Evolutionary conservation across 192 early-diverging fungal genomes (phyloP), one percentile per base, ranked within the genome.

Genomic region (Fimicolochytrium jonesii): DNA sequence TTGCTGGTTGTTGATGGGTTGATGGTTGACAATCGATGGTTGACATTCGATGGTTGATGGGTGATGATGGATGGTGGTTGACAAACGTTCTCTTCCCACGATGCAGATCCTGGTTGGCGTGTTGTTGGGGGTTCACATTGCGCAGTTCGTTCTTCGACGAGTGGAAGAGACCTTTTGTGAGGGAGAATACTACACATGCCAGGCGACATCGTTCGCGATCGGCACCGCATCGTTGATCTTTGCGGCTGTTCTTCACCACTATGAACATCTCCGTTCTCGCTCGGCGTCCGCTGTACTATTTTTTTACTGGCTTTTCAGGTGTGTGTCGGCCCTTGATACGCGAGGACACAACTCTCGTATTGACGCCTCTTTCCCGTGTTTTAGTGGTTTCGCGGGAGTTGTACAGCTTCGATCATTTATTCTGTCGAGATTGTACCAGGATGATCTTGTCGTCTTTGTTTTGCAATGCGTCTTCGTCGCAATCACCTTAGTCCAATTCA

Each of bases 221-320:
- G 42, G 39, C 29, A 44, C 39, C 44, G 37, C 44, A 34, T 20
- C 68, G 1, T 64, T 62, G 29, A 23, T 60, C 10, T 50, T 76
- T 22, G 83, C 80, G 3, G 33, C 68, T 20, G 71, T 55, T 3
- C 50, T 84, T 45, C 74, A 77, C 13, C 56, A 76, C 35, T 35
- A 70, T 15, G 79, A 86, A 39, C 78, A 83, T 61, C 65, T 69
- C 9, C 68, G 73, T 34, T 72, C 60, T 7, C 57, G 67, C 41
- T 48, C 69, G 3, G 63, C 78, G 0, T 81, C 82, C 2, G 71
- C 74, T 6, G 64, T 76, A n/a, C 77, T 88, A 4, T 62, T 84
- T 9, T 61, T 88, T 37, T 82, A 75, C 50, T 84, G 80, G 79
- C 59, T 86, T 31, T 54, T 70, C 6, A 56, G 31, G 9, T 22